Percentiles rank a stretch among this genome's conserved stretches.
Evolutionary conservation across 345 rosid species (phyloP).

Genomic region (Populus euphratica): DNA sequence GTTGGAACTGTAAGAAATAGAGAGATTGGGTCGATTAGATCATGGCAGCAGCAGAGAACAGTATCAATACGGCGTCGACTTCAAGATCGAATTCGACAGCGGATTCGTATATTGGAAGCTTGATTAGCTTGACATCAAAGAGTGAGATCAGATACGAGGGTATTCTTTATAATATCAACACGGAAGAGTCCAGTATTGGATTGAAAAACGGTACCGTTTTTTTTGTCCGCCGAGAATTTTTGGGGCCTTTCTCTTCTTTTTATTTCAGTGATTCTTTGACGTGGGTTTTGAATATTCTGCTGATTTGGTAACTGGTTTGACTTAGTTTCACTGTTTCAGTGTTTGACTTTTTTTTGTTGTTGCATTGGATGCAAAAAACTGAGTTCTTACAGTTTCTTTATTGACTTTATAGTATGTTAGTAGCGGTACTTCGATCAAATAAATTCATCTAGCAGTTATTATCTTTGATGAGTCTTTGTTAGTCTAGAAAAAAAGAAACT

Average conservation of each 20-base stretch:
- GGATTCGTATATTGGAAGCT: slow-evolving; percentile 94
- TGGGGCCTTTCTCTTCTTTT: background rate
- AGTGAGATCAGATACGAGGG: slow-evolving; percentile 98
- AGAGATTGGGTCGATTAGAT: background rate
- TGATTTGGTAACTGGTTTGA: background rate
- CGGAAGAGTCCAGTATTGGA: slow-evolving; percentile 96
- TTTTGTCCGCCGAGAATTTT: background rate
- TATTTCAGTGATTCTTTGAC: background rate
- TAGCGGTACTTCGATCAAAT: background rate
- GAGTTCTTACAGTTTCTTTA: background rate
- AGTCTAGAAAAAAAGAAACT: background rate
- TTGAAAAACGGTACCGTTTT: slow-evolving; percentile 65
- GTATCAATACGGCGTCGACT: slow-evolving; percentile 49
- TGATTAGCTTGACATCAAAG: slow-evolving; percentile 93
- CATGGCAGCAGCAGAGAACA: slow-evolving; percentile 59
- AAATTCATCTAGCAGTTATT: background rate
- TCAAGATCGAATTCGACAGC: slow-evolving; percentile 52
- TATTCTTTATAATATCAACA: slow-evolving; percentile 79
- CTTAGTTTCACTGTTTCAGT: background rate
- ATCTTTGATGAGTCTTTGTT: background rate
- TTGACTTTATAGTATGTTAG: background rate
- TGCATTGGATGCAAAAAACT: background rate
- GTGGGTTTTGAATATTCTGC: background rate
- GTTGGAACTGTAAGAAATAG: background rate
- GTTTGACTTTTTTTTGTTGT: background rate